phyloP scores from a whole-genome alignment of 805 yeast species.

The Metschnikowia reukaufii region DNA sequence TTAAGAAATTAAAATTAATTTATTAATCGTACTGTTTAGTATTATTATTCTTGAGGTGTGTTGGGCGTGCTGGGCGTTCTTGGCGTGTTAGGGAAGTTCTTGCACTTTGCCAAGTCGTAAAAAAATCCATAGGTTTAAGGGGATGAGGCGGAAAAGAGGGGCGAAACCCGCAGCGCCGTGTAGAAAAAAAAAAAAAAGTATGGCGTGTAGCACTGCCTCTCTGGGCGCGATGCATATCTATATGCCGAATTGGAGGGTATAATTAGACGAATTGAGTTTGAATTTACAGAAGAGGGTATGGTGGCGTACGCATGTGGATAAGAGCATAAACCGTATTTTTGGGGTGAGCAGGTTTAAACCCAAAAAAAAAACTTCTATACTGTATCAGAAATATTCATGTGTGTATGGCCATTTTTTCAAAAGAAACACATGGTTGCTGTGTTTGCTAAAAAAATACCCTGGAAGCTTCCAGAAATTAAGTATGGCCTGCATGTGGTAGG shows the following conservation, averaged over 20 bases:
- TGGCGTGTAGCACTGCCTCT: constrained; percentile 14
- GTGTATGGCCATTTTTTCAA: too few relatives aligned
- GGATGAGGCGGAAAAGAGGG: not conserved
- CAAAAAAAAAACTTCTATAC: too few relatives aligned
- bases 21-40: not conserved
- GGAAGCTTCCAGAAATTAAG: constrained; percentile 5
- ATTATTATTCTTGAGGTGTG: not conserved
- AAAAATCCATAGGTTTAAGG: not conserved
- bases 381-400: too few relatives aligned
- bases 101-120: not conserved
- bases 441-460: not conserved
- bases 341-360: too few relatives aligned
- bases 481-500: constrained; percentile 1
- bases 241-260: constrained; percentile 4
- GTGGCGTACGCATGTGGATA: constrained; percentile 3
- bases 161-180: not conserved
- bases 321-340: too few relatives aligned
- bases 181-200: not conserved
- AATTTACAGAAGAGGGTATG: constrained; percentile 2
- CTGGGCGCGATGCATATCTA: not conserved
- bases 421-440: not conserved
- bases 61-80: too few relatives aligned
- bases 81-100: not conserved
- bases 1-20: not conserved
- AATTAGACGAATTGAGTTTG: not conserved